These are phyloP conservation scores for Fennellomyces sp. DNA, from an alignment of 371 early-diverging fungal genomes.

Conservation along the genomic window DNA sequence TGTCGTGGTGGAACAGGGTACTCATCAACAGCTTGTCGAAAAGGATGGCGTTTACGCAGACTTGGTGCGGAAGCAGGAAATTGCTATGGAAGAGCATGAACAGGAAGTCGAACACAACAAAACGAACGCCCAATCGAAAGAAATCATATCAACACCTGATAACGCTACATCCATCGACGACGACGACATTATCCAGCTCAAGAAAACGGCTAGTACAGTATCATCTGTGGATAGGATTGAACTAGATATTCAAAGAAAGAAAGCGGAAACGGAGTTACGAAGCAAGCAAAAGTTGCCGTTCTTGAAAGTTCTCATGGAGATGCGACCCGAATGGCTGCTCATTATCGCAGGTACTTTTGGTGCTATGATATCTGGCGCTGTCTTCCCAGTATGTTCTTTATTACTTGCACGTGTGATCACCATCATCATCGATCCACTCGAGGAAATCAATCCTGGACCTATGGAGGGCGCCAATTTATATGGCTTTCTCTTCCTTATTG, in stretches of 20 bases:
- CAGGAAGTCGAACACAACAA: too few species aligned
- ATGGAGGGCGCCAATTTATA: constrained; percentile 64
- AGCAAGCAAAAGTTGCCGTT: constrained; percentile 47
- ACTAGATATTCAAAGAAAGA: constrained; percentile 31
- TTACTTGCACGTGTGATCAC: constrained; percentile 20
- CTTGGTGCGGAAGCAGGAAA: constrained; percentile 53
- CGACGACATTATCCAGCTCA: not conserved
- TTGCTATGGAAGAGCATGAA: constrained; percentile 19
- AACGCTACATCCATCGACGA: not conserved
- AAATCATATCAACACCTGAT: constrained; percentile 7
- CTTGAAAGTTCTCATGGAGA: constrained; percentile 28
- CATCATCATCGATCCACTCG: constrained; percentile 16
- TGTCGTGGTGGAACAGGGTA: constrained; percentile 67
- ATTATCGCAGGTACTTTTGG: constrained; percentile 42
- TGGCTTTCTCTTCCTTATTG: constrained; percentile 68
- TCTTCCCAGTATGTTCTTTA: constrained; percentile 33
- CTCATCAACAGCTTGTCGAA: constrained; percentile 57
- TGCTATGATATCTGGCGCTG: constrained; percentile 53
- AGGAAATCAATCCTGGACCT: constrained; percentile 17
- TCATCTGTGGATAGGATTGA: constrained; percentile 28
- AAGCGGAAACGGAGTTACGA: constrained; percentile 33
- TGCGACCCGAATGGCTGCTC: constrained; percentile 38
- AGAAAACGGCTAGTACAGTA: not conserved
- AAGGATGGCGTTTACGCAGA: constrained; percentile 41
- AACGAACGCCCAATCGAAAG: not conserved